These are phyloP conservation scores for Chlorella sp. DNA, from an alignment of 139 green algal species.

Conservation along the genomic window DNA sequence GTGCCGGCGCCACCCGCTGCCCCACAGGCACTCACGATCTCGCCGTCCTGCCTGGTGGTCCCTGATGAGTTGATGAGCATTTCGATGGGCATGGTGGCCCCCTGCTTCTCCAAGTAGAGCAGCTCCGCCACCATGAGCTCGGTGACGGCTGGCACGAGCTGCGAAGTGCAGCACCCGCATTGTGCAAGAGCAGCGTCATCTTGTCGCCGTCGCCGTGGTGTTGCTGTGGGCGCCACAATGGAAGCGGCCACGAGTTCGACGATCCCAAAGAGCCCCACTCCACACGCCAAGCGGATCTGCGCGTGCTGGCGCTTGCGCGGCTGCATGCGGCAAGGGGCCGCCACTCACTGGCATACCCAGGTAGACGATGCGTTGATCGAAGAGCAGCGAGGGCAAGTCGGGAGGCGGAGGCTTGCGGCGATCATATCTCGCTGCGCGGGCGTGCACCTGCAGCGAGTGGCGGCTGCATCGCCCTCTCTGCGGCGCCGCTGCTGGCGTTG, in stretches of 20 bases:
- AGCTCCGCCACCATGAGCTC: constrained; percentile 98
- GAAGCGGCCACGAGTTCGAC: too few relatives aligned
- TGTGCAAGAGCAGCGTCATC: too few relatives aligned
- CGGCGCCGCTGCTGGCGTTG: too few relatives aligned
- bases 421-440: neutral
- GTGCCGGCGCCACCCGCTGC: too few relatives aligned
- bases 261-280: too few relatives aligned
- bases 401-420: constrained; percentile 69
- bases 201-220: too few relatives aligned
- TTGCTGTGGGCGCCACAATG: too few relatives aligned
- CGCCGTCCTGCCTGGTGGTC: constrained; percentile 59
- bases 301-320: too few relatives aligned
- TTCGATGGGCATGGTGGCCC: constrained; percentile 80
- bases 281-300: too few relatives aligned
- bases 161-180: too few relatives aligned
- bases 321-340: too few relatives aligned
- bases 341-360: constrained; percentile 92
- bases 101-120: constrained; percentile 93
- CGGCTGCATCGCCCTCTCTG: too few relatives aligned
- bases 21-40: constrained; percentile 49
- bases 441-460: neutral
- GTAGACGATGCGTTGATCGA: constrained; percentile 95
- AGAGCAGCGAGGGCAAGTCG: constrained; percentile 93
- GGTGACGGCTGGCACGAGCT: constrained; percentile 95
- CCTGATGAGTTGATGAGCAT: constrained; percentile 97